Percentiles rank a stretch among this genome's conserved stretches.
These are phyloP conservation scores for Sideroxylon spinosum DNA, from an alignment of 179 eudicot species.

Conservation along the genomic window DNA sequence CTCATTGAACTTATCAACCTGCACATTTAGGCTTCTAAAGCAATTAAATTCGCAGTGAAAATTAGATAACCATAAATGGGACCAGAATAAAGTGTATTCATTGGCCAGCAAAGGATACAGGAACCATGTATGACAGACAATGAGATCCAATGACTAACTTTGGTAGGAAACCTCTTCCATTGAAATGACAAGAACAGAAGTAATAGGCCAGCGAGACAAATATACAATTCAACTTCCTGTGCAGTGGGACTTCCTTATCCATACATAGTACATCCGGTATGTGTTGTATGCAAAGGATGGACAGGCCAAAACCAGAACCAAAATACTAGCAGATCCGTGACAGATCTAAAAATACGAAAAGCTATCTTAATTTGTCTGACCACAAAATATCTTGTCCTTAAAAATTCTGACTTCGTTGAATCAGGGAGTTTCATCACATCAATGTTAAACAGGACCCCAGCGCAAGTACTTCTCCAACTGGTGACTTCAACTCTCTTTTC, in stretches of 20 bases:
- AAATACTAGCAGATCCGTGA: not conserved
- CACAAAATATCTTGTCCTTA: not conserved
- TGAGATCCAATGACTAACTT: not conserved
- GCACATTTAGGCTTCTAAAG: constrained; percentile 30
- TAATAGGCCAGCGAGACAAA: not conserved
- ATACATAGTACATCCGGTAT: not conserved
- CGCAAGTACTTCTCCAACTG: not conserved
- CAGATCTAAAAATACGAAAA: not conserved
- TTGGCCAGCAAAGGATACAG: not conserved
- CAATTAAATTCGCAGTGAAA: not conserved
- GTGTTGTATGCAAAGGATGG: not conserved
- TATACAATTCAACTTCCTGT: not conserved
- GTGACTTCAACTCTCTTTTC: not conserved
- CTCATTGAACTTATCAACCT: constrained; percentile 70
- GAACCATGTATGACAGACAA: not conserved
- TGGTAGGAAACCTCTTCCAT: not conserved
- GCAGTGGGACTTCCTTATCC: not conserved
- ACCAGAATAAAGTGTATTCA: not conserved
- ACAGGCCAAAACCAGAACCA: not conserved
- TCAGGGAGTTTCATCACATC: not conserved
- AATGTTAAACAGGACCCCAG: not conserved
- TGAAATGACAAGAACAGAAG: no score
- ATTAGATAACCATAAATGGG: not conserved
- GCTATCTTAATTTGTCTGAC: no score
- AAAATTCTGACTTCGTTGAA: not conserved